phyloP scores from a whole-genome alignment of 2,329 filamentous ascomycete genomes.

The Aspergillus sp. region DNA sequence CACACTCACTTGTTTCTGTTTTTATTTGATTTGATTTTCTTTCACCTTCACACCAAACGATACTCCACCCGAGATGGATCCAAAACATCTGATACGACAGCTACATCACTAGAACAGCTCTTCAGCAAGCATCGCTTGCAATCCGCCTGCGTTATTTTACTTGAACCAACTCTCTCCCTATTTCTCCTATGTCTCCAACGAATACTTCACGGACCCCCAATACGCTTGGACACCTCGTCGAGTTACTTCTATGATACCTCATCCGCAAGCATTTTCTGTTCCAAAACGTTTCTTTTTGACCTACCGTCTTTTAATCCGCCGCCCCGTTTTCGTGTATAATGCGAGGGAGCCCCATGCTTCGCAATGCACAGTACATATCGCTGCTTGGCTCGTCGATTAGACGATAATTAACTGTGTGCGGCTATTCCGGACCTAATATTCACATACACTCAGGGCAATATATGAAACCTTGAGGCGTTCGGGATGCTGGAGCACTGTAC shows the following conservation, averaged over 20 bases:
- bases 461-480: not conserved
- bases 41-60: conserved; percentile 7
- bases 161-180: conserved; percentile 15
- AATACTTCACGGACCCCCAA: conserved; percentile 16
- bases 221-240: conserved; percentile 17
- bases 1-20: conserved; percentile 22
- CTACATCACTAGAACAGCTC: not conserved
- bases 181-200: conserved; percentile 23
- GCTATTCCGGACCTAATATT: conserved; percentile 15
- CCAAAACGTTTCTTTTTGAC: conserved; percentile 19
- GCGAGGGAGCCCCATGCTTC: conserved; percentile 20
- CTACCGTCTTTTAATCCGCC: conserved; percentile 34
- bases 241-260: conserved; percentile 24
- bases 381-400: conserved; percentile 21
- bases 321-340: conserved; percentile 31
- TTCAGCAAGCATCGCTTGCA: not conserved
- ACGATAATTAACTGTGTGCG: conserved; percentile 17
- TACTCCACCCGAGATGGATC: not conserved
- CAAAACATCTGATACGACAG: conserved; percentile 10
- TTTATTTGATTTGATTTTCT: not conserved
- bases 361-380: conserved; percentile 31
- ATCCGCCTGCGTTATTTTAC: conserved; percentile 6
- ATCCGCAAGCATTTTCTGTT: conserved; percentile 26
- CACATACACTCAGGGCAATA: conserved; percentile 6
- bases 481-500: conserved; percentile 31